Percentiles rank a stretch among this genome's conserved stretches.
phyloP scores from a whole-genome alignment of 352 stramenopile species.

The Globisporangium emineosum region DNA sequence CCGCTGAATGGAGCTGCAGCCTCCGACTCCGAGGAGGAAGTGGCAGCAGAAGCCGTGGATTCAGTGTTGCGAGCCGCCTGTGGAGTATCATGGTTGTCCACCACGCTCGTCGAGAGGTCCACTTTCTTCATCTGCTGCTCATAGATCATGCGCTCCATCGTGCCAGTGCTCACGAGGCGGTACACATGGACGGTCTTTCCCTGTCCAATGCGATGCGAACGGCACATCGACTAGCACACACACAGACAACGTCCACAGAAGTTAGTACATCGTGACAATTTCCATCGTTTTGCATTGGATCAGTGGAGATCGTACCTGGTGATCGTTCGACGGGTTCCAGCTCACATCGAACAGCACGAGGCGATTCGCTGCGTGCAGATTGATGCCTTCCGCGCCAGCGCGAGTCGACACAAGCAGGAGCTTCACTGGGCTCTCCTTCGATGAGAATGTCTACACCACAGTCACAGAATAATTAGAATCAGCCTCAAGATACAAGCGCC shows the following conservation, averaged over 20 bases:
- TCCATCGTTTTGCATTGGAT: background rate
- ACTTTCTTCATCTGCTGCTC: slow-evolving; percentile 89
- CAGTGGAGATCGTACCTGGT: slow-evolving; percentile 46
- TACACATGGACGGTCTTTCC: slow-evolving; percentile 91
- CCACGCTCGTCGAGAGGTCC: slow-evolving; percentile 68
- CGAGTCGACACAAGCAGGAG: slow-evolving; percentile 77
- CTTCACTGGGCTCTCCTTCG: slow-evolving; percentile 48
- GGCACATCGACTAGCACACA: slow-evolving; percentile 83
- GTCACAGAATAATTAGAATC: background rate
- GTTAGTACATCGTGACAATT: background rate
- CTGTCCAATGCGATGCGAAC: slow-evolving; percentile 89
- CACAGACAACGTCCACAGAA: slow-evolving; percentile 7
- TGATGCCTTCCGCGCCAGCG: slow-evolving; percentile 86
- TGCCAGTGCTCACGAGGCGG: slow-evolving; percentile 89
- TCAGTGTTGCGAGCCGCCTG: background rate
- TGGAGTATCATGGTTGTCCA: slow-evolving; percentile 44
- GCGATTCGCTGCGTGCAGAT: slow-evolving; percentile 86
- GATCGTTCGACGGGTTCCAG: slow-evolving; percentile 90
- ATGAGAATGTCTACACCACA: slow-evolving; percentile 54
- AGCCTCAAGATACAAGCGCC: background rate
- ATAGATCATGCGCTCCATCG: slow-evolving; percentile 92
- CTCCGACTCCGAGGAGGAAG: slow-evolving; percentile 10
- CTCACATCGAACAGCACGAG: slow-evolving; percentile 91
- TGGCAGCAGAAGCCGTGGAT: background rate
- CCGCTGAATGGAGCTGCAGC: slow-evolving; percentile 37